Evolutionary conservation across 2,329 filamentous ascomycete genomes (phyloP).

Genomic region (Colletotrichum echinochloae): DNA sequence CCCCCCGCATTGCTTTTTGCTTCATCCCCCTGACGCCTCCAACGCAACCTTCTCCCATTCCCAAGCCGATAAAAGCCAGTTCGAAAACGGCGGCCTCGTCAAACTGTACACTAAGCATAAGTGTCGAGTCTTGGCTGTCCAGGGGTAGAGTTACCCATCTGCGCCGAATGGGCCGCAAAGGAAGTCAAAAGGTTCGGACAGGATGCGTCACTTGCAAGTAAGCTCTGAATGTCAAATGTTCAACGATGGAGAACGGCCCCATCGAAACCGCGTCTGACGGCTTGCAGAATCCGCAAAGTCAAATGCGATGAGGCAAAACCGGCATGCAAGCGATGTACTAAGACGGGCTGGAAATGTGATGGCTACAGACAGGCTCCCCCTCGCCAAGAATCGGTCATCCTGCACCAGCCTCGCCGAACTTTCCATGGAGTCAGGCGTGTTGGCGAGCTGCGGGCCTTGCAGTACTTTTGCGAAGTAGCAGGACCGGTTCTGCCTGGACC

Average conservation of each 20-base stretch:
- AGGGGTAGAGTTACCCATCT: not conserved
- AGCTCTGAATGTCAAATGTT: not conserved
- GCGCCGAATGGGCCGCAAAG: slow-evolving; percentile 5
- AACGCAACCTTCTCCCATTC: not conserved
- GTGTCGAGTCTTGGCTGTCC: too few relatives aligned
- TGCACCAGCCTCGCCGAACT: not conserved
- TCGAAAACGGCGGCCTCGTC: not conserved
- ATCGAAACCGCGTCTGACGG: not conserved
- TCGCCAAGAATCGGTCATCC: not conserved
- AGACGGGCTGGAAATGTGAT: slow-evolving; percentile 59
- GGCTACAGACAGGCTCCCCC: not conserved
- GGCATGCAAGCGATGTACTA: slow-evolving; percentile 62
- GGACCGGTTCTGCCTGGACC: slow-evolving; percentile 4
- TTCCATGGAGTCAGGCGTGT: slow-evolving; percentile 9
- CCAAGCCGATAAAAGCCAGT: not conserved
- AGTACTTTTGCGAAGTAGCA: slow-evolving; percentile 12
- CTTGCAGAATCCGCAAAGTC: slow-evolving; percentile 61
- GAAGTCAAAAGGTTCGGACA: slow-evolving; percentile 8
- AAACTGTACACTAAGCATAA: not conserved
- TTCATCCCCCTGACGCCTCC: not conserved
- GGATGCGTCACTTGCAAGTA: slow-evolving; percentile 12
- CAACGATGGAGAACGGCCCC: not conserved
- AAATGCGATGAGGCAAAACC: slow-evolving; percentile 69
- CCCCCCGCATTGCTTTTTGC: not conserved
- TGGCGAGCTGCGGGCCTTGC: slow-evolving; percentile 1